Evolutionary conservation across 225 moss, liverwort and hornwort genomes (phyloP).

Genomic region (Lunularia cruciata): DNA sequence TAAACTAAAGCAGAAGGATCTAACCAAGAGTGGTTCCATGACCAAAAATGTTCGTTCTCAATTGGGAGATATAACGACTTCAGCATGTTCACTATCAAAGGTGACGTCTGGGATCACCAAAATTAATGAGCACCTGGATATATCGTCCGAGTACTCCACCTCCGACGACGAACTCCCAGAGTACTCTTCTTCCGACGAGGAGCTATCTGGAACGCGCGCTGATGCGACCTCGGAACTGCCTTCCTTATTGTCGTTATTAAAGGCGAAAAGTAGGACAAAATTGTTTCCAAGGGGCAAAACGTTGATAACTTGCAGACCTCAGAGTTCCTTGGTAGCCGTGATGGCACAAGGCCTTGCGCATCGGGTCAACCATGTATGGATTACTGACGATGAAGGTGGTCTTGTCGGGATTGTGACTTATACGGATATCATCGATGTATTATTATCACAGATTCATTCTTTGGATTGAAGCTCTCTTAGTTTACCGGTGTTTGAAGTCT

Average conservation of each 20-base stretch:
- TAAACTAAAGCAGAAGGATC: slow-evolving; percentile 29
- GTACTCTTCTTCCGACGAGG: slow-evolving; percentile 41
- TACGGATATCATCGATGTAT: slow-evolving; percentile 59
- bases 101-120: not conserved
- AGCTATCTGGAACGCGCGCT: not conserved
- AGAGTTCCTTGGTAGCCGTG: slow-evolving; percentile 71
- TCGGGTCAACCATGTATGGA: slow-evolving; percentile 72
- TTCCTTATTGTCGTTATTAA: not conserved
- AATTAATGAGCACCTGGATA: not conserved
- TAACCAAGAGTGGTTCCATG: not conserved
- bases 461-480: slow-evolving; percentile 5
- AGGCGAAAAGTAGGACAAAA: slow-evolving; percentile 4
- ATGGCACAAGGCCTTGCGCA: slow-evolving; percentile 79
- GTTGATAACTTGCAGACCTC: slow-evolving; percentile 52
- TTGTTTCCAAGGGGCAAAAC: slow-evolving; percentile 15
- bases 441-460: slow-evolving; percentile 48
- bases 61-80: not conserved
- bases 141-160: slow-evolving; percentile 8
- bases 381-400: slow-evolving; percentile 57
- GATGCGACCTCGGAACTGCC: slow-evolving; percentile 1
- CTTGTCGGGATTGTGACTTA: slow-evolving; percentile 72
- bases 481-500: not conserved
- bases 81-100: not conserved
- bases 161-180: slow-evolving; percentile 23
- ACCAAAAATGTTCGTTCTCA: not conserved